Percentiles rank a stretch among this genome's conserved stretches.
These are phyloP conservation scores for Cornus kousa DNA, from an alignment of 148 eudicot genomes.

Conservation along the genomic window DNA sequence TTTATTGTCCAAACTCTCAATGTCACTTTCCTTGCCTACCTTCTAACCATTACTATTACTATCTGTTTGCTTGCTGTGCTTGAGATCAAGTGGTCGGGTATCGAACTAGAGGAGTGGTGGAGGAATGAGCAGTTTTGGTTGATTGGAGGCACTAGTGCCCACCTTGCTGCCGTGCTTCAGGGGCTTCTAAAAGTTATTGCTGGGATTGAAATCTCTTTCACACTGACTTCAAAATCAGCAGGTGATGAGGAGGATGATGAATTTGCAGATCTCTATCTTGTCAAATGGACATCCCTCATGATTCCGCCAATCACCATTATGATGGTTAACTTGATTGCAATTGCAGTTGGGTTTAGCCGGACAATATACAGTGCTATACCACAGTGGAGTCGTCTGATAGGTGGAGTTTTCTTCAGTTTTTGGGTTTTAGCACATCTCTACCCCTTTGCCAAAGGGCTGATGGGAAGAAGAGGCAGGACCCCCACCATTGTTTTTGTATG, in stretches of 20 bases:
- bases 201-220: constrained; percentile 88
- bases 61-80: constrained; percentile 72
- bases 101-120: constrained; percentile 92
- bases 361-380: constrained; percentile 82
- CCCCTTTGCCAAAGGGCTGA: constrained; percentile 89
- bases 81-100: constrained; percentile 95
- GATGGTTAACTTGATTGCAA: constrained; percentile 74
- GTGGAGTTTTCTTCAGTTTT: constrained; percentile 93
- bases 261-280: constrained; percentile 67
- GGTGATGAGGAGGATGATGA: constrained; percentile 78
- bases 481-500: constrained; percentile 92
- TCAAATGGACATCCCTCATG: constrained; percentile 90
- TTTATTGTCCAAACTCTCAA: constrained; percentile 78
- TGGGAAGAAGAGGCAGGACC: constrained; percentile 92
- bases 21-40: constrained; percentile 75
- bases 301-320: constrained; percentile 89
- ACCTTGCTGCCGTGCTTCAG: constrained; percentile 88
- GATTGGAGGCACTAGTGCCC: constrained; percentile 95
- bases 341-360: constrained; percentile 81
- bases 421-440: constrained; percentile 96
- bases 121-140: constrained; percentile 96
- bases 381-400: constrained; percentile 83
- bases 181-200: constrained; percentile 83
- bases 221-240: constrained; percentile 67
- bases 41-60: constrained; percentile 64